phyloP scores from a whole-genome alignment of 805 yeast genomes.

The Kuraishia floccosa region DNA sequence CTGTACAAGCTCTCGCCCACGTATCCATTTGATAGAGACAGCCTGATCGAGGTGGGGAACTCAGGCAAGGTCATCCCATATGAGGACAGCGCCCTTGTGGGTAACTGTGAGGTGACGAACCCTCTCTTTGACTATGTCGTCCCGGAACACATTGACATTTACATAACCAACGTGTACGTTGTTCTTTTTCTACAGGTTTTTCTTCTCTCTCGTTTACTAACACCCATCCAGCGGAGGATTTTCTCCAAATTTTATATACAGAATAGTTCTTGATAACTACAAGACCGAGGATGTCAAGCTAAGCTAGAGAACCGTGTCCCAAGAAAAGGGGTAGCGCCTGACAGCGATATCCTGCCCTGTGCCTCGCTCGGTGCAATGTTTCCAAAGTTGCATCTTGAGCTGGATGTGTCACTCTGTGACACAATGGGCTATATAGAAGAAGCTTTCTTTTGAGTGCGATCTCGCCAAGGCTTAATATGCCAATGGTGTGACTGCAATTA shows the following conservation, averaged over 20 bases:
- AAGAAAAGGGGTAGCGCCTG: constrained; percentile 1
- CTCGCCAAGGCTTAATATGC: constrained; percentile 20
- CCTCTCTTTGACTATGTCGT: constrained; percentile 86
- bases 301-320: constrained; percentile 16
- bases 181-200: not conserved
- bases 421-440: constrained; percentile 35
- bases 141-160: constrained; percentile 90
- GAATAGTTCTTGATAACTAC: constrained; percentile 91
- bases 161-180: constrained; percentile 67
- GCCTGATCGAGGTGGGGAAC: constrained; percentile 83
- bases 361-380: constrained; percentile 48
- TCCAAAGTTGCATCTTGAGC: constrained; percentile 40
- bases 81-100: constrained; percentile 56
- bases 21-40: constrained; percentile 82
- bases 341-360: constrained; percentile 28
- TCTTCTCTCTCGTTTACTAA: constrained; percentile 3
- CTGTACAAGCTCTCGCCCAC: constrained; percentile 85
- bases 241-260: constrained; percentile 90
- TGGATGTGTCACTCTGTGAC: constrained; percentile 27
- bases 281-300: constrained; percentile 70
- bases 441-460: constrained; percentile 53
- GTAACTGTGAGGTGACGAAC: constrained; percentile 71
- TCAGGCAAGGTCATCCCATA: constrained; percentile 81
- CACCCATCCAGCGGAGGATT: constrained; percentile 56
- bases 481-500: constrained; percentile 27